phyloP scores from a whole-genome alignment of 2,329 filamentous ascomycete genomes.

The Fusarium succisae region DNA sequence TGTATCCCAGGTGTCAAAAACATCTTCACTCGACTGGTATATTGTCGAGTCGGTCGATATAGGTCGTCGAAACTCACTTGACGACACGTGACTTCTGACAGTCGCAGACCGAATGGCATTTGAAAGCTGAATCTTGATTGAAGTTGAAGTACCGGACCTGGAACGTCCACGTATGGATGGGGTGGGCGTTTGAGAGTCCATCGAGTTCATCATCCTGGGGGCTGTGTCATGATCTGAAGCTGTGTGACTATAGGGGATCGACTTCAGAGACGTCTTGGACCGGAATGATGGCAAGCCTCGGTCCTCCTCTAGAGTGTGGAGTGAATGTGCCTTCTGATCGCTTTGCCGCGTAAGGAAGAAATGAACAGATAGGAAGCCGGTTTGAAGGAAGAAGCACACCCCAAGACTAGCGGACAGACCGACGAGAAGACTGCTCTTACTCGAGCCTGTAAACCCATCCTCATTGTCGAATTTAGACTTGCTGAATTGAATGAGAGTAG shows the following conservation, averaged over 20 bases:
- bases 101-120: conserved; percentile 63
- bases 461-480: conserved; percentile 30
- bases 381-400: conserved; percentile 57
- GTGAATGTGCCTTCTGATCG: conserved; percentile 30
- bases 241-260: conserved; percentile 62
- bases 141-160: conserved; percentile 37
- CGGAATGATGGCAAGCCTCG: conserved; percentile 39
- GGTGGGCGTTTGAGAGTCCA: conserved; percentile 53
- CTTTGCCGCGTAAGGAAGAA: conserved; percentile 51
- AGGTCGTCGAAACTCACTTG: conserved; percentile 54
- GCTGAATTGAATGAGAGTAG: conserved; percentile 53
- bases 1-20: conserved; percentile 81
- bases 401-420: conserved; percentile 57
- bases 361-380: conserved; percentile 58
- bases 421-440: conserved; percentile 50
- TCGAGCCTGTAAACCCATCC: conserved; percentile 16
- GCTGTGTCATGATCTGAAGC: conserved; percentile 46
- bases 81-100: conserved; percentile 65
- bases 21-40: conserved; percentile 61
- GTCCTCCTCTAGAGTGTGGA: conserved; percentile 37
- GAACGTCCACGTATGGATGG: conserved; percentile 51
- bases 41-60: conserved; percentile 59
- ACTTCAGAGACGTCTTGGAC: conserved; percentile 53
- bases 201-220: conserved; percentile 47
- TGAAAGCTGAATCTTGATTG: conserved; percentile 53